These are phyloP conservation scores for Globisporangium nagaii DNA, from an alignment of 352 stramenopile genomes.

Conservation along the genomic window DNA sequence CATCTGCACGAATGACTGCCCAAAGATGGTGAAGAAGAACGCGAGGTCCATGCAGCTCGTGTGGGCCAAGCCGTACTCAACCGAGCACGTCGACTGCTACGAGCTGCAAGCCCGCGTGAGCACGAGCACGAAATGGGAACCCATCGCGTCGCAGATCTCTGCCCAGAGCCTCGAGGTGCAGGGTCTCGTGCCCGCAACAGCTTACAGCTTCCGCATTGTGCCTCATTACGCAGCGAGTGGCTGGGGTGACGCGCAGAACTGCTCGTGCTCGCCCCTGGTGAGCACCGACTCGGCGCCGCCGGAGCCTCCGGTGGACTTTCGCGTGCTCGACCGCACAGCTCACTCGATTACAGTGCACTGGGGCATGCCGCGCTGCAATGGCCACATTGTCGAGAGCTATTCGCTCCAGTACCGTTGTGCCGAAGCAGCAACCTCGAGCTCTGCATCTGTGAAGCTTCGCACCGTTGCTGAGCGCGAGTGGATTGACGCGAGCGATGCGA, in stretches of 20 bases:
- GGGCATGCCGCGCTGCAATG: constrained; percentile 48
- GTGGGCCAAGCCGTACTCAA: constrained; percentile 50
- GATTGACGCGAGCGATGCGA: background rate
- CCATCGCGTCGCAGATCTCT: constrained; percentile 10
- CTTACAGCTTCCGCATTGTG: constrained; percentile 46
- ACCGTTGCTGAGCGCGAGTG: constrained; percentile 3
- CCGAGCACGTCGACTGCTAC: constrained; percentile 42
- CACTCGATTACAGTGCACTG: constrained; percentile 31
- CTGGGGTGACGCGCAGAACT: constrained; percentile 32
- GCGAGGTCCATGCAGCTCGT: constrained; percentile 31
- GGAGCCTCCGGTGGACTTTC: constrained; percentile 26
- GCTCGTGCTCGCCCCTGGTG: constrained; percentile 19
- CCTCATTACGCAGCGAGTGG: constrained; percentile 27
- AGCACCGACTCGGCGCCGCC: constrained; percentile 28
- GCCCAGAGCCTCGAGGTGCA: constrained; percentile 21
- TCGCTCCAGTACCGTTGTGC: constrained; percentile 11
- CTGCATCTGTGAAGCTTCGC: too few species aligned
- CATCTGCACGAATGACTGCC: constrained; percentile 48
- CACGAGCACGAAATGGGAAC: constrained; percentile 31
- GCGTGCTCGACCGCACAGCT: constrained; percentile 29
- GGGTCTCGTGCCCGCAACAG: constrained; percentile 29
- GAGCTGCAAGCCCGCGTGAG: constrained; percentile 31
- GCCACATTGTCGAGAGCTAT: constrained; percentile 24
- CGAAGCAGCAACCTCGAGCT: too few species aligned
- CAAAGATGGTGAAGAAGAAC: constrained; percentile 25